Evolutionary conservation across 495 filamentous ascomycete species (phyloP).

Genomic region (Podospora sp.): DNA sequence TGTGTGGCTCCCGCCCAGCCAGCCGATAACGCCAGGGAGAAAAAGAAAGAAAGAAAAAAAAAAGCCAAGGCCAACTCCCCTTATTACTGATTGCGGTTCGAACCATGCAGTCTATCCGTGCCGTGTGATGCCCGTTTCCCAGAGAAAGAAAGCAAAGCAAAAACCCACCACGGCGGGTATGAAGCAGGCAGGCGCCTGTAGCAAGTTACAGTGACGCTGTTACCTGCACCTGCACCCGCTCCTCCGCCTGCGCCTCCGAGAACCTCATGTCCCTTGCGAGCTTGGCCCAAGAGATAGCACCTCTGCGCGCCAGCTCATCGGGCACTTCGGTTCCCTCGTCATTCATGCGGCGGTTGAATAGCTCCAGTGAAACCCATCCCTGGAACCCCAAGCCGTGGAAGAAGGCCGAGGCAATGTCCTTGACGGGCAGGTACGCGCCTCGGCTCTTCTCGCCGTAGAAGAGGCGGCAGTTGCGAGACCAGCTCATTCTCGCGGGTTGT

Average conservation of each 20-base stretch:
- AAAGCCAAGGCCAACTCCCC: background rate
- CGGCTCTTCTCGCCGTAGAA: slow-evolving; percentile 73
- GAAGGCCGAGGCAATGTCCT: slow-evolving; percentile 63
- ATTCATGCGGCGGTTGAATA: slow-evolving; percentile 70
- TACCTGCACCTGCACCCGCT: background rate
- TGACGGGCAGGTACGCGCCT: slow-evolving; percentile 73
- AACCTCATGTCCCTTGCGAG: slow-evolving; percentile 54
- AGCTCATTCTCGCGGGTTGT: slow-evolving; percentile 74
- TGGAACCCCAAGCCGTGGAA: slow-evolving; percentile 66
- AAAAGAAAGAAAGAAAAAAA: background rate
- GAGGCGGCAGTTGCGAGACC: slow-evolving; percentile 75
- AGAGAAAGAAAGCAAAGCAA: background rate
- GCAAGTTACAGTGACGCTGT: slow-evolving; percentile 9
- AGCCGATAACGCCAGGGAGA: background rate
- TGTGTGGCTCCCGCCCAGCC: background rate
- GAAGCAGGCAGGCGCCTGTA: background rate
- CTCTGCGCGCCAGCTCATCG: slow-evolving; percentile 64
- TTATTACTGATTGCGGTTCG: background rate
- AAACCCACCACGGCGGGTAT: slow-evolving; percentile 7
- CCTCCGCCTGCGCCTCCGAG: slow-evolving; percentile 45
- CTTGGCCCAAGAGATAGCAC: slow-evolving; percentile 64
- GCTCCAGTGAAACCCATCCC: slow-evolving; percentile 79
- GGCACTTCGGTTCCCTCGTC: slow-evolving; percentile 56
- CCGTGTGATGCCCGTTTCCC: background rate
- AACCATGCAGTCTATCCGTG: background rate